phyloP scores from a whole-genome alignment of 1,139 yeast species.

The Candida sp. region DNA sequence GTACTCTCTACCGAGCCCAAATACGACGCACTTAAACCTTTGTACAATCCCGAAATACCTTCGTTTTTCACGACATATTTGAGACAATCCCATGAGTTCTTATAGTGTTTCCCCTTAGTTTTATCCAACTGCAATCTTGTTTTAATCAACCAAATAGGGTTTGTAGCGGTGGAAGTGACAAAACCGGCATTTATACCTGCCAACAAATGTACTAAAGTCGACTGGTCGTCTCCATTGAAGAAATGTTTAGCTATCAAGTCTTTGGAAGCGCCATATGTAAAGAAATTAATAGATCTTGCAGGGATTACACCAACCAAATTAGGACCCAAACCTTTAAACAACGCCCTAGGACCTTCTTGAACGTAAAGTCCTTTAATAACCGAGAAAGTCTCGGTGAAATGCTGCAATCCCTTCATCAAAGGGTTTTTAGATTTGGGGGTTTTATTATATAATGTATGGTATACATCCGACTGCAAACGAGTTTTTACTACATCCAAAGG shows the following conservation, averaged over 20 bases:
- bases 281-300: slow-evolving; percentile 94
- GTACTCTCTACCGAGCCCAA: slow-evolving; percentile 93
- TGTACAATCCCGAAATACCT: slow-evolving; percentile 77
- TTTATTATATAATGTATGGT: slow-evolving; percentile 37
- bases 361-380: slow-evolving; percentile 68
- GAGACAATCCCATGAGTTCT: slow-evolving; percentile 84
- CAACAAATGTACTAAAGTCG: slow-evolving; percentile 81
- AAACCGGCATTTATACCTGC: slow-evolving; percentile 95
- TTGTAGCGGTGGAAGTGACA: slow-evolving; percentile 94
- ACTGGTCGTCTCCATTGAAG: slow-evolving; percentile 72
- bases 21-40: slow-evolving; percentile 91
- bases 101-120: slow-evolving; percentile 60
- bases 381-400: slow-evolving; percentile 77
- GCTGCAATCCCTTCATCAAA: slow-evolving; percentile 51
- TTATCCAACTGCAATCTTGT: slow-evolving; percentile 92
- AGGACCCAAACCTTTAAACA: slow-evolving; percentile 95
- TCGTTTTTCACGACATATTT: slow-evolving; percentile 67
- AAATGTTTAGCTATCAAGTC: slow-evolving; percentile 62
- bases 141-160: slow-evolving; percentile 98
- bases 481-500: slow-evolving; percentile 98
- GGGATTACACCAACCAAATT: slow-evolving; percentile 98
- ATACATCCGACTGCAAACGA: slow-evolving; percentile 86
- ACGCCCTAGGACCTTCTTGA: slow-evolving; percentile 78
- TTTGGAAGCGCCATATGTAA: slow-evolving; percentile 92
- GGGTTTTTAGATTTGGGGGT: slow-evolving; percentile 41